Evolutionary conservation across 495 filamentous ascomycete species (phyloP).

Genomic region (Amorphotheca resinae): DNA sequence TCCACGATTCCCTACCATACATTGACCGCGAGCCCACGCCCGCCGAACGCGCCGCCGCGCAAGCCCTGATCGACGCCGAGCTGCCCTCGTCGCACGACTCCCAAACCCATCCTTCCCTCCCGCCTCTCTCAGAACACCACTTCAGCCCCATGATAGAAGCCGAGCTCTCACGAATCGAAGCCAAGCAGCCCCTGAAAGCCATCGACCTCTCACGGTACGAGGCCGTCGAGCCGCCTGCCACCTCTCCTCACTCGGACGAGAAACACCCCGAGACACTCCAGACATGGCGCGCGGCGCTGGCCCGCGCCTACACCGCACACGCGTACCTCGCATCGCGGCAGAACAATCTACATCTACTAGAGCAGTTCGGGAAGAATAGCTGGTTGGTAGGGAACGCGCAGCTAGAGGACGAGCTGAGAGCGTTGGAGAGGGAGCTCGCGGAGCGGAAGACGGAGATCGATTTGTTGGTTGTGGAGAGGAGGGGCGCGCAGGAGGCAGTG

Average conservation of each 20-base stretch:
- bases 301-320: conserved; percentile 49
- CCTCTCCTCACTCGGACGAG: conserved; percentile 11
- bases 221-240: conserved; percentile 33
- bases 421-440: conserved; percentile 67
- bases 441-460: conserved; percentile 52
- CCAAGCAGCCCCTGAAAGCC: conserved; percentile 38
- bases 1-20: conserved; percentile 78
- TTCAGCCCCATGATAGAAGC: conserved; percentile 50
- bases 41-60: conserved; percentile 41
- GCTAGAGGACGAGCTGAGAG: conserved; percentile 56
- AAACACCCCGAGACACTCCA: conserved; percentile 19
- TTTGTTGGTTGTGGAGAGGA: conserved; percentile 55
- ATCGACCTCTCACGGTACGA: conserved; percentile 82
- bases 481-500: conserved; percentile 54
- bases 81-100: conserved; percentile 13
- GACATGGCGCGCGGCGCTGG: conserved; percentile 6
- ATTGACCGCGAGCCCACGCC: conserved; percentile 57
- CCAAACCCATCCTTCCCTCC: conserved; percentile 30
- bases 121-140: conserved; percentile 18
- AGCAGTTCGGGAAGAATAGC: conserved; percentile 73
- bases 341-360: conserved; percentile 61
- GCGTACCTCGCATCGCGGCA: conserved; percentile 54
- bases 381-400: conserved; percentile 81
- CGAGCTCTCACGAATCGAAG: conserved; percentile 48
- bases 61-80: conserved; percentile 53